A percentile compares a stretch with the other conserved stretches of the same genome.
Conservation (phyloP, 805 yeast genomes). For the Pichia occidentalis region DNA sequence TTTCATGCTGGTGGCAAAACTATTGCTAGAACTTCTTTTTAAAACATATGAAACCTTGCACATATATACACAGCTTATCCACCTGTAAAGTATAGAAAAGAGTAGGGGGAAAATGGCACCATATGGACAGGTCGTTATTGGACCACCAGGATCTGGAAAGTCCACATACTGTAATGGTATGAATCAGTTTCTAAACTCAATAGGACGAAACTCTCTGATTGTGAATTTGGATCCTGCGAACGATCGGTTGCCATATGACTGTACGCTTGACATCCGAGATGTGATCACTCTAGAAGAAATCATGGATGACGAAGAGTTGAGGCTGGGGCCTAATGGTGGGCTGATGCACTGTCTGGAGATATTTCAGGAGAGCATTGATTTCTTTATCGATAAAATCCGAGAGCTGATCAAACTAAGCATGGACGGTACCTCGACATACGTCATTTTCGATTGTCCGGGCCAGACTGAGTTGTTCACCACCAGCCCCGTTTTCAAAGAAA, state of each 20-base stretch:
- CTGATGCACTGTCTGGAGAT: conserved; percentile 78
- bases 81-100: no score
- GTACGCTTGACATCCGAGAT: conserved; percentile 52
- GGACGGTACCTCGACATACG: conserved; percentile 47
- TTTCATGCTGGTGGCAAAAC: background rate
- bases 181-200: conserved; percentile 86
- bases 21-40: background rate
- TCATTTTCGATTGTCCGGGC: conserved; percentile 89
- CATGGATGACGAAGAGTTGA: conserved; percentile 45
- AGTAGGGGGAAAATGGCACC: conserved; percentile 42
- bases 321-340: conserved; percentile 74
- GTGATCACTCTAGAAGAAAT: conserved; percentile 51
- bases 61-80: no score
- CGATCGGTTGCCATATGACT: conserved; percentile 47
- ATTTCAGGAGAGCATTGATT: conserved; percentile 50
- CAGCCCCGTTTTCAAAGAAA: conserved; percentile 62
- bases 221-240: conserved; percentile 86
- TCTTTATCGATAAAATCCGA: conserved; percentile 50
- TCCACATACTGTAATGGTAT: conserved; percentile 92
- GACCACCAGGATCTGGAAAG: conserved; percentile 98
- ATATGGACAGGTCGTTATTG: conserved; percentile 89
- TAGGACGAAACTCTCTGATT: conserved; percentile 82
- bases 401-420: conserved; percentile 39
- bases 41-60: background rate
- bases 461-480: conserved; percentile 94